Conservation (phyloP, 352 stramenopile genomes). For the Thalassiosira hispida region DNA sequence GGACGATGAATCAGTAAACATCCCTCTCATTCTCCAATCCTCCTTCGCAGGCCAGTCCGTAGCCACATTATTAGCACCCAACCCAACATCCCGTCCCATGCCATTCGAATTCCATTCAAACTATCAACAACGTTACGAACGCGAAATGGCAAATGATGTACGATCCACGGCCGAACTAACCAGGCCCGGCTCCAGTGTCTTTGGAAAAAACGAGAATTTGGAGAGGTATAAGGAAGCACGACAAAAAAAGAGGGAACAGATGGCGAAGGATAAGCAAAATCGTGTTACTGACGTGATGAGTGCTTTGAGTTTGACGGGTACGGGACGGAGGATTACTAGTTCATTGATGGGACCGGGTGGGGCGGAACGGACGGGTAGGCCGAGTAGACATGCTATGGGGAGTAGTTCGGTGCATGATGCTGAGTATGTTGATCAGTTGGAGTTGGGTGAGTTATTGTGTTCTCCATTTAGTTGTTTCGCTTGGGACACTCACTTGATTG, state of each 20-base stretch:
- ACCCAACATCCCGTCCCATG: conserved; percentile 52
- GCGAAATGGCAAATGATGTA: conserved; percentile 54
- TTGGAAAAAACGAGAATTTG: conserved; percentile 61
- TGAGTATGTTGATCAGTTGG: conserved; percentile 82
- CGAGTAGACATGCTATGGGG: conserved; percentile 55
- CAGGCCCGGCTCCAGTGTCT: conserved; percentile 32
- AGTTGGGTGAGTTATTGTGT: conserved; percentile 51
- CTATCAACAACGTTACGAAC: conserved; percentile 72
- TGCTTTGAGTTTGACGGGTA: conserved; percentile 60
- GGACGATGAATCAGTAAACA: conserved; percentile 33
- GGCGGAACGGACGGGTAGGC: conserved; percentile 79
- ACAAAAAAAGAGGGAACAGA: conserved; percentile 75
- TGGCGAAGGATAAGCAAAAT: conserved; percentile 83
- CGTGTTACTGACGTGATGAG: conserved; percentile 79
- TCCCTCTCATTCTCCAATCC: conserved; percentile 78
- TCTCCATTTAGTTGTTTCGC: not conserved
- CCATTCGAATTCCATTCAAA: conserved; percentile 62
- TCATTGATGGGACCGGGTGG: conserved; percentile 82
- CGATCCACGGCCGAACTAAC: conserved; percentile 59
- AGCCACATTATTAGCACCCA: conserved; percentile 54
- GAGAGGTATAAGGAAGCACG: conserved; percentile 71
- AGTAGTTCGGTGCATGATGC: conserved; percentile 64
- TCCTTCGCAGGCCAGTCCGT: conserved; percentile 75
- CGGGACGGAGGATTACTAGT: conserved; percentile 78
- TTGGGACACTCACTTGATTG: not conserved